Conservation (phyloP, 306 rosid genomes). For the Castanea mollissima region DNA sequence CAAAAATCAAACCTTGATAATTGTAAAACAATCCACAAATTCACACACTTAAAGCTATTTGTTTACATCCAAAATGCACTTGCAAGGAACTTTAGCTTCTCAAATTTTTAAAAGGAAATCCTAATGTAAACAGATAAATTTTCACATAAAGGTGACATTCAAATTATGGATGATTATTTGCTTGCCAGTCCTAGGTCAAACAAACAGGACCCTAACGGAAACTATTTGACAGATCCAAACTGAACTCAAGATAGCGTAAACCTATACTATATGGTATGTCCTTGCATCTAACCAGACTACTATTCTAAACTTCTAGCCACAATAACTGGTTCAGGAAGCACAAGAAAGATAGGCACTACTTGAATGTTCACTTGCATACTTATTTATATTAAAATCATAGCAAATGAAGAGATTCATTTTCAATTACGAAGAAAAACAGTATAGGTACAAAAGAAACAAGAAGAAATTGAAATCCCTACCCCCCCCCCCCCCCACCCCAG, state of each 20-base stretch:
- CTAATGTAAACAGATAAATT: neutral
- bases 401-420: too few relatives aligned
- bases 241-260: neutral
- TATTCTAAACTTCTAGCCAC: too few relatives aligned
- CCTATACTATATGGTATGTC: too few relatives aligned
- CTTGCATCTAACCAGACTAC: too few relatives aligned
- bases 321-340: too few relatives aligned
- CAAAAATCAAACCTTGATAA: neutral
- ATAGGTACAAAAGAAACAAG: too few relatives aligned
- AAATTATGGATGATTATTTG: neutral
- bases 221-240: neutral
- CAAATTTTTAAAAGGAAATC: neutral
- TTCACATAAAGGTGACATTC: neutral
- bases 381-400: too few relatives aligned
- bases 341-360: too few relatives aligned
- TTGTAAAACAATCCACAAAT: neutral
- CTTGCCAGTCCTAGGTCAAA: neutral
- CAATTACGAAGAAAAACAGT: too few relatives aligned
- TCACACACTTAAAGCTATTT: neutral
- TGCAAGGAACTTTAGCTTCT: neutral
- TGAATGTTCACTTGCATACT: too few relatives aligned
- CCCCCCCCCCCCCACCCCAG: too few relatives aligned
- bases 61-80: neutral
- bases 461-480: too few relatives aligned
- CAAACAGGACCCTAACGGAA: neutral